These are phyloP conservation scores for Ganoderma leucocontextum DNA, from an alignment of 1,284 basidiomycete species.

Conservation along the genomic window DNA sequence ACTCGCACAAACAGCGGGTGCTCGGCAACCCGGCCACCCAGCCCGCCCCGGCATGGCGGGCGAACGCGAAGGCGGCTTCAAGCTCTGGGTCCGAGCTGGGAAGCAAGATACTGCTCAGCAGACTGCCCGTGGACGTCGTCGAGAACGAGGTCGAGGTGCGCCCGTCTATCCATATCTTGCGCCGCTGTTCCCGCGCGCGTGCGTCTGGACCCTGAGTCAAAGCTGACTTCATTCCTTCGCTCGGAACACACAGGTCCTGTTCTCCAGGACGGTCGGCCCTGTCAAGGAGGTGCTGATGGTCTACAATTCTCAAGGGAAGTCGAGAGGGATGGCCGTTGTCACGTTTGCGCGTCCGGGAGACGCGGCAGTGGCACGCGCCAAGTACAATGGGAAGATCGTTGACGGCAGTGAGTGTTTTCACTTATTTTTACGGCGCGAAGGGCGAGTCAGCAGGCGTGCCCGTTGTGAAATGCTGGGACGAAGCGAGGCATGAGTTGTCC, in stretches of 20 bases:
- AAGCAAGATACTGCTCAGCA: constrained; percentile 76
- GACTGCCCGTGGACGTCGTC: constrained; percentile 72
- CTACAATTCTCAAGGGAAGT: constrained; percentile 74
- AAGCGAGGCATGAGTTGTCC: not conserved
- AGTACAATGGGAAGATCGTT: constrained; percentile 78
- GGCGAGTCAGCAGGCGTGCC: not conserved
- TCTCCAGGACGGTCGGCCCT: constrained; percentile 77
- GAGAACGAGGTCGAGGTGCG: constrained; percentile 74
- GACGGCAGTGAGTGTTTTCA: constrained; percentile 69
- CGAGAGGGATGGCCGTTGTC: constrained; percentile 81
- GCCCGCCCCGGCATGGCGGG: constrained; percentile 67
- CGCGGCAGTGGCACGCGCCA: constrained; percentile 64
- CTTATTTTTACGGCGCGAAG: not conserved
- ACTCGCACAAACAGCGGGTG: constrained; percentile 62
- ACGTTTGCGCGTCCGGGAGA: constrained; percentile 67
- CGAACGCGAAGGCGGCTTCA: constrained; percentile 44
- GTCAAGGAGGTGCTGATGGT: constrained; percentile 72
- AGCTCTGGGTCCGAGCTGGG: constrained; percentile 48
- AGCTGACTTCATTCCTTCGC: constrained; percentile 8
- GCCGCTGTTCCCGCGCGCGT: constrained; percentile 11
- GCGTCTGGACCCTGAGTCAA: not conserved
- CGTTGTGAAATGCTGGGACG: not conserved
- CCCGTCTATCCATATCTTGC: constrained; percentile 15
- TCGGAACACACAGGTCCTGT: constrained; percentile 60
- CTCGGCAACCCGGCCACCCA: constrained; percentile 63